Base-by-base conservation (phyloP, 371 early-diverging fungal genomes). In the Choanephora cucurbitarum region DNA sequence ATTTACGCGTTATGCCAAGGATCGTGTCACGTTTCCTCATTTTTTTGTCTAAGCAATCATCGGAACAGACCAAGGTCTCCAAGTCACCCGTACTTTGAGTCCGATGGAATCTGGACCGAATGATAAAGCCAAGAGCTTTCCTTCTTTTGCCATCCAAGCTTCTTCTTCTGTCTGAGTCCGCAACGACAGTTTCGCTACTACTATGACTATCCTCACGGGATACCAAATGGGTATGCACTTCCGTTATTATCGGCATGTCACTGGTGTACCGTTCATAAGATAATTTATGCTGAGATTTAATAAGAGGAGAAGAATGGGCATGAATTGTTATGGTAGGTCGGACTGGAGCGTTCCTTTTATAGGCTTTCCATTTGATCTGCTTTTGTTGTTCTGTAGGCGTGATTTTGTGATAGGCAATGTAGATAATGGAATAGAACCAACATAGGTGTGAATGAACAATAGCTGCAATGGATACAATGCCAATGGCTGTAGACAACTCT, bases 351-450 rank as follows among this genome's bases (percentile, higher is more conserved):
- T 4, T 51, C 21, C 37, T 34, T 54, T 54, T 21, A 19, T n/a
- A 14, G 46, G 31, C 14, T 44, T 24, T 42, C 50, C 57, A 49
- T 57, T 44, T 42, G 3, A 15, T 14, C 19, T 28, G 28, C 28
- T 28, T 28, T 28, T 19, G 4, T 28, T 37, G 22, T 14, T 39
- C 18, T 17, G 42, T 8, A 8, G 47, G 52, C 17, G 52, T 39
- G 2, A 55, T 55, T 34, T 55, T 55, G 17, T 40, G 43, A 24
- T 56, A 62, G 11, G 47, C 52, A 18, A 57, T 62, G 22, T 56
- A 62, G 13, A 62, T 42, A 9, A 62, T 57, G n/a, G 62, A 62
- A 17, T 56, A 62, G 14, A 62, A 39, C 62, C 62, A 56, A 28
- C 28, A 62, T 0, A 62, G n/a, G 34, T 62, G 56, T 5, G 62